Evolutionary conservation across 2,329 filamentous ascomycete genomes (phyloP).

Genomic region (Cercospora zeae-maydis): DNA sequence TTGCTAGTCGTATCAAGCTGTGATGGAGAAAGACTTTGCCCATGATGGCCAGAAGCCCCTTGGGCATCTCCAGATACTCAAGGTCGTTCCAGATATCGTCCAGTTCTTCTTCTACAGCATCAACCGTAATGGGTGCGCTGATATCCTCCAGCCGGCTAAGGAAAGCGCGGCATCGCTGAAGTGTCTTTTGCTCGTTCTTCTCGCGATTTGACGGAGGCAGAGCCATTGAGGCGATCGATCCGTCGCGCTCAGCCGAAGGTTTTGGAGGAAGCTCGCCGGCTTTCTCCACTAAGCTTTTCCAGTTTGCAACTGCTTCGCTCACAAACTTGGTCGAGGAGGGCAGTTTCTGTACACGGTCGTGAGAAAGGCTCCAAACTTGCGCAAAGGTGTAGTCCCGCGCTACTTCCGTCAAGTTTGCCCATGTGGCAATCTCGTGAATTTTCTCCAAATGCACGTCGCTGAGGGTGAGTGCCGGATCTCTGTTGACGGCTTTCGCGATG

Average conservation of each 20-base stretch:
- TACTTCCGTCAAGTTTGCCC: conserved; percentile 43
- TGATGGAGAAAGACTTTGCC: conserved; percentile 40
- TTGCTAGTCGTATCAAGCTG: conserved; percentile 26
- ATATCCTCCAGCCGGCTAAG: not conserved
- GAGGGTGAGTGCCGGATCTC: conserved; percentile 20
- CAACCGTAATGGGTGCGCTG: not conserved
- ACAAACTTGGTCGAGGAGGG: not conserved
- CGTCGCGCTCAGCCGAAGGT: conserved; percentile 20
- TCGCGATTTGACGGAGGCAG: conserved; percentile 28
- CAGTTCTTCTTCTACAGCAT: conserved; percentile 16
- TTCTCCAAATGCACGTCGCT: conserved; percentile 18
- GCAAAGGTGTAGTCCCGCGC: conserved; percentile 39
- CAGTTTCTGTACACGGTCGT: conserved; percentile 2
- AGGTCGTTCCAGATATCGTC: conserved; percentile 47
- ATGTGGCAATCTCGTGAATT: conserved; percentile 31
- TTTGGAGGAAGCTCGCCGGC: not conserved
- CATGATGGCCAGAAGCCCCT: conserved; percentile 38
- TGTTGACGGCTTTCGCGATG: conserved; percentile 37
- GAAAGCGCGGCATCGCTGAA: conserved; percentile 25
- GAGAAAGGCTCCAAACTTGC: conserved; percentile 31
- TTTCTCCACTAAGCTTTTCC: conserved; percentile 11
- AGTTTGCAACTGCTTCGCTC: conserved; percentile 6
- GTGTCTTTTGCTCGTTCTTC: conserved; percentile 22
- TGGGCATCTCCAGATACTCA: conserved; percentile 48
- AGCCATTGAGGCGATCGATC: conserved; percentile 21